These are phyloP conservation scores for Vinca minor DNA, from an alignment of 257 asterid species.

Conservation along the genomic window DNA sequence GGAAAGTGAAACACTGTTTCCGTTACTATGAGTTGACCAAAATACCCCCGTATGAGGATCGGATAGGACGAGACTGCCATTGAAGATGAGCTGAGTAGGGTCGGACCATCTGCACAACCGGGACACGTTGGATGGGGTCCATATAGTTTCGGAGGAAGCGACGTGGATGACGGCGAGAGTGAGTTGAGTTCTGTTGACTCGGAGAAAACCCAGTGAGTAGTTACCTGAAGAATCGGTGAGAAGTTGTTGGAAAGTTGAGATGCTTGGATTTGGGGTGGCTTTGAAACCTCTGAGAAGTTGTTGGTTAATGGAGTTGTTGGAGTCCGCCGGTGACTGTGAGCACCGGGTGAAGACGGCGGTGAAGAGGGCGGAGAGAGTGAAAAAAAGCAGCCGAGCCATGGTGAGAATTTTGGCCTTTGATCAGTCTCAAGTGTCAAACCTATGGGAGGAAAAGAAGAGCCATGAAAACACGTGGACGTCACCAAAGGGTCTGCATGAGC, in stretches of 20 bases:
- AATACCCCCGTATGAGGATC: conserved; percentile 52
- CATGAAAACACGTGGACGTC: conserved; percentile 15
- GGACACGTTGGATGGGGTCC: conserved; percentile 51
- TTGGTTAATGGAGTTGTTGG: conserved; percentile 15
- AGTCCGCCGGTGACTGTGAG: conserved; percentile 22
- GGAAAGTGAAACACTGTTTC: conserved; percentile 65
- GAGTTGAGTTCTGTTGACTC: conserved; percentile 38
- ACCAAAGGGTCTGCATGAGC: conserved; percentile 13
- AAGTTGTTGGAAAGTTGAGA: conserved; percentile 48
- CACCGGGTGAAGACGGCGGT: neutral
- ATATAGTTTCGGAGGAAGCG: conserved; percentile 48
- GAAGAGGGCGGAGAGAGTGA: neutral
- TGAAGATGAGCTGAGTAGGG: conserved; percentile 45
- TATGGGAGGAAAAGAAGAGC: conserved; percentile 1
- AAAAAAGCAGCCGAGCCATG: conserved; percentile 7
- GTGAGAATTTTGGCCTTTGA: neutral
- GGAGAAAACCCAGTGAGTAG: conserved; percentile 74
- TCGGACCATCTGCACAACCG: conserved; percentile 46
- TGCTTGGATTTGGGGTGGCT: conserved; percentile 41
- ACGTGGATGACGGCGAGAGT: conserved; percentile 53
- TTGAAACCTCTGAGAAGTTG: conserved; percentile 48
- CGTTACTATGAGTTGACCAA: conserved; percentile 68
- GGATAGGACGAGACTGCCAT: conserved; percentile 65
- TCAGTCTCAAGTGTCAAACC: neutral
- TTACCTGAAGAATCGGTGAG: conserved; percentile 55